Base-by-base conservation (phyloP, 305 asterid species). In the Fraxinus albicans region DNA sequence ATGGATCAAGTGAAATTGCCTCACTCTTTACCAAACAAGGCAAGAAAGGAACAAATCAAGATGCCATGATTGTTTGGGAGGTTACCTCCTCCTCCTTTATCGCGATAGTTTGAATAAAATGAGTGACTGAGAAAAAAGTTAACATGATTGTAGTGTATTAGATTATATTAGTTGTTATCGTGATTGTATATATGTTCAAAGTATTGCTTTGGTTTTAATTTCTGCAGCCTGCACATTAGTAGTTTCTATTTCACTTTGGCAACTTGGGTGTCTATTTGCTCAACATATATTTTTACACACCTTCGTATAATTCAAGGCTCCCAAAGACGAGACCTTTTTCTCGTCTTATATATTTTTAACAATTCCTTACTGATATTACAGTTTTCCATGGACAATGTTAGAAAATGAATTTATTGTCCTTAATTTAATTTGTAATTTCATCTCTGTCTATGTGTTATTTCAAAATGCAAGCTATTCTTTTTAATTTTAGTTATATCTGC, bases 31-130 rank as follows among this genome's bases (percentile, higher is more conserved):
- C 85, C 65, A 83, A 85, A 73, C 87, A 81, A 82, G 87, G 87
- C 7, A 85, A 78, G 67, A 85, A 85, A 81, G 87, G 87, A 65
- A 73, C 85, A 8, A 85, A 85, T 82, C 87, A 85, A 72, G 87
- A 85, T 77, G 87, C 87, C 33, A 84, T 84, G 87, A 77, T 84
- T 84, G 87, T 84, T 72, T 84, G 87, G 87, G 87, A 84, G 87
- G 87, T 81, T 70, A 34, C 76, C 25, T 60, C 74, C 4, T 31
- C 73, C 33, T 9, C 83, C 19, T 69, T 69, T 29, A 29, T 69
- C 38, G 0, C 47, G 25, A 9, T 23, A 23, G 13, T 65, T 65
- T 65, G 33, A 25, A 65, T 65, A 27, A 65, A 23, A 25, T 25
- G 73, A 65, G 73, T 8, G 4, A 25, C 17, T 0, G 34, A 21